phyloP scores from a whole-genome alignment of 2,329 filamentous ascomycete species.

The Scedosporium dehoogii region DNA sequence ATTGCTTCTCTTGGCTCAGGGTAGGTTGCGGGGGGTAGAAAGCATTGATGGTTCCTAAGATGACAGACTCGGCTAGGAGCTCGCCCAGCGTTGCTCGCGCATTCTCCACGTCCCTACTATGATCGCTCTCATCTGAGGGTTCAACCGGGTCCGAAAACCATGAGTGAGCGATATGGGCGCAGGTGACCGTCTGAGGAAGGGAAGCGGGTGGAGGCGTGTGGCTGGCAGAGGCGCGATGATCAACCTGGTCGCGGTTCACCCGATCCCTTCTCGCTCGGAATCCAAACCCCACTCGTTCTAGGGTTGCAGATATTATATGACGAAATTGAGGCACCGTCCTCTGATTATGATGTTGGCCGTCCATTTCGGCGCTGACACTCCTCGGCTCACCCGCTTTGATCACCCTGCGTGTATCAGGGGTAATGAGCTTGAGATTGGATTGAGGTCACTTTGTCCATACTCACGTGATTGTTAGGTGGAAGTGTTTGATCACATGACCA shows the following conservation, averaged over 20 bases:
- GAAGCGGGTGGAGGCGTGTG: not conserved
- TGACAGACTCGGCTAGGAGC: conserved; percentile 3
- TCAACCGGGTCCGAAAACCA: not conserved
- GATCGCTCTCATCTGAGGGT: not conserved
- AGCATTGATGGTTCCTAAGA: not conserved
- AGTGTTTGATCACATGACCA: too few species aligned
- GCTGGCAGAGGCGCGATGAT: not conserved
- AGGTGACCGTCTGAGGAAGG: not conserved
- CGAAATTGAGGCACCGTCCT: not conserved
- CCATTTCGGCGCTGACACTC: too few species aligned
- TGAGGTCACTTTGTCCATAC: too few species aligned
- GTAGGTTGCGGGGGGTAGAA: conserved; percentile 6
- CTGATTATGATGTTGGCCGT: not conserved
- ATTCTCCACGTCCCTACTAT: not conserved
- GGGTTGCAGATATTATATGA: not conserved
- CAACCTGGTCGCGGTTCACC: too few species aligned
- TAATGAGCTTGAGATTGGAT: too few species aligned
- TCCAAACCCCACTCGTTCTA: not conserved
- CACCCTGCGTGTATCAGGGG: too few species aligned
- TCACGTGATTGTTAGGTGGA: too few species aligned
- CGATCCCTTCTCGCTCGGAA: not conserved
- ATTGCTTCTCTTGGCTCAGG: not conserved
- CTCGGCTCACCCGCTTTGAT: too few species aligned
- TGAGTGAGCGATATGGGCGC: not conserved
- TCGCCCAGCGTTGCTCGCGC: not conserved